phyloP scores from a whole-genome alignment of 495 filamentous ascomycete genomes.

The Xylaria sp. region DNA sequence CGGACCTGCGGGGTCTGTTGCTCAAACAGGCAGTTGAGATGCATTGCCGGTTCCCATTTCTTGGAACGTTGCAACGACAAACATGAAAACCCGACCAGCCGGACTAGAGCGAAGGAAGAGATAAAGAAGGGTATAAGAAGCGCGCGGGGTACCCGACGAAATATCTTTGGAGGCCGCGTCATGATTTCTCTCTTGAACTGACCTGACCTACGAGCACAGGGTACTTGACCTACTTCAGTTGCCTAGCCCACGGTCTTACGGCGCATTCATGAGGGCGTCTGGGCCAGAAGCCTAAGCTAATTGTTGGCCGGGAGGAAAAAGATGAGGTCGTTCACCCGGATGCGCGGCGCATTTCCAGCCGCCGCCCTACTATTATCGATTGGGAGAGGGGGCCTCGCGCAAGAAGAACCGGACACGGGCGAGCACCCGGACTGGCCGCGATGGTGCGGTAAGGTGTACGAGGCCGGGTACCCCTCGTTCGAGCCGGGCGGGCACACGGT shows the following conservation, averaged over 20 bases:
- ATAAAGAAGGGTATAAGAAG: no score
- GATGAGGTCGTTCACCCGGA: not conserved
- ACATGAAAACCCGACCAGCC: not conserved
- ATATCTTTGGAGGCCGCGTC: not conserved
- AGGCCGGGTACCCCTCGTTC: slow-evolving; percentile 60
- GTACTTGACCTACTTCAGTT: no score
- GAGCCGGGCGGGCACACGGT: slow-evolving; percentile 66
- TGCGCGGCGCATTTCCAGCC: no score
- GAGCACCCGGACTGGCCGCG: slow-evolving; percentile 54
- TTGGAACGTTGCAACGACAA: slow-evolving; percentile 20
- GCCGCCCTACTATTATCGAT: no score
- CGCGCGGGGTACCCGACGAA: slow-evolving; percentile 3
- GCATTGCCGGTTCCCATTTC: not conserved
- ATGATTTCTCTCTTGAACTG: not conserved
- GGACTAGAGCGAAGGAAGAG: not conserved
- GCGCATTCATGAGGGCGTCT: no score
- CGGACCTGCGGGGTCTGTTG: slow-evolving; percentile 13
- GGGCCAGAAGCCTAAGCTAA: no score
- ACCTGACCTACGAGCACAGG: no score
- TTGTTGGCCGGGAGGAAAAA: not conserved
- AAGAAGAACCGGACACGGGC: slow-evolving; percentile 49
- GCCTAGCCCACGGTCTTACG: no score
- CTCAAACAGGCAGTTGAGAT: slow-evolving; percentile 22
- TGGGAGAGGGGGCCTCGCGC: slow-evolving; percentile 28
- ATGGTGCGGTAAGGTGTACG: slow-evolving; percentile 69